Base-by-base conservation (phyloP, 1,284 basidiomycete species). In the Papiliotrema laurentii region DNA sequence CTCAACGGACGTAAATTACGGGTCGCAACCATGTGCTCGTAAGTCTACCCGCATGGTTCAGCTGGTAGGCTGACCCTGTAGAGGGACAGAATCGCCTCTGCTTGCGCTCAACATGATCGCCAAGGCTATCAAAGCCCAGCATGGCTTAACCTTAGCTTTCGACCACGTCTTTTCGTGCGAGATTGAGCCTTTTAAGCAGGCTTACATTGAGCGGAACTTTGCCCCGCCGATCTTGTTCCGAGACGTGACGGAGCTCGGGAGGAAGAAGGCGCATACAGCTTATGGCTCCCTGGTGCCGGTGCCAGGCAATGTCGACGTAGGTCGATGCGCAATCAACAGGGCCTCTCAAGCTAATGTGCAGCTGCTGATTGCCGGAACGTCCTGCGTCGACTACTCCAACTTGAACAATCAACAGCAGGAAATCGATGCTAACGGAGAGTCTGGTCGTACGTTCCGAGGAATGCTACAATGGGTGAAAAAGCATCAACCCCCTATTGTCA, bases 171-270 rank as follows among this genome's bases (percentile, higher is more conserved):
- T 97, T 73, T 96, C 92, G 0, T 96, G 92, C 73, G 92, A 97
- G 74, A 96, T 97, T 55, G 93, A 96, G 68, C 92, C 93, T 2
- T 97, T 93, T 80, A 97, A 97, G 73, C 92, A 97, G 71, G 92
- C 92, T 0, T 97, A 97, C 71, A 97, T 97, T 54, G 93, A 97
- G 71, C 81, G 93, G 24, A 97, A 97, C 72, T 97, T 97, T 68
- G 60, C 73, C 3, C 71, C 71, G 13, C 91, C 92, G 4, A 75
- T 96, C 31, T 78, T 97, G 30, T 97, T 97, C 70, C 83, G 93
- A 47, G 93, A 97, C 67, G 92, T 97, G 14, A 92, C 88, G 49
- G 92, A 97, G 65, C 80, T 97, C 16, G 90, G 87, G 2, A 80
- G 83, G 28, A 75, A 77, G 36, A 79, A 84, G 70, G 87, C 89